Base-by-base conservation (phyloP, 805 yeast species). In the Lachancea cidri region DNA sequence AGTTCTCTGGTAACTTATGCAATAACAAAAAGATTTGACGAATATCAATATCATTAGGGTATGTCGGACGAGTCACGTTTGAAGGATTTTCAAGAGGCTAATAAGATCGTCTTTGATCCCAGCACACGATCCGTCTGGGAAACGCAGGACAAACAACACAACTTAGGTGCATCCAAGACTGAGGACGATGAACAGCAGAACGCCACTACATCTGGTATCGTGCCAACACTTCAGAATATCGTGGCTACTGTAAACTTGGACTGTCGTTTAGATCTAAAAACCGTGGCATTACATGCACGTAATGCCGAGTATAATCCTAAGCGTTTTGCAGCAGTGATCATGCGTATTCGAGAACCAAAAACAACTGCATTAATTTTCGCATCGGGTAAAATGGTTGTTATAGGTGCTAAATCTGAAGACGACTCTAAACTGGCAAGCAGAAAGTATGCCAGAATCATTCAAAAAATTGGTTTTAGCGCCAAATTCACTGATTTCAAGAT, bases 281-380 rank as follows among this genome's bases (percentile, higher is more conserved):
- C 98, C 15, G 94, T 93, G 60, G 98, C 98, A 1, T 72, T 93
- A 47, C 98, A 93, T 66, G 98, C 98, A 2, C 87, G 98, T 76
- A 93, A 93, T 67, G 98, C 98, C 27, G 98, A 93, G 65, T 93
- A 93, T 68, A 93, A 93, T 58, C 98, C 98, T 38, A 87, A 85
- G 63, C 95, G 98, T 72, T 93, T 93, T 71, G 98, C 98, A 11
- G 98, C 98, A 44, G 98, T 93, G 37, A 93, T 93, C 54, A 93
- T 93, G 98, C 86, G 98, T 74, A 93, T 93, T 54, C 79, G 98
- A 67, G 98, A 93, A 64, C 98, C 98, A 14, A 93, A 93, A 65
- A 93, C 98, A 1, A 93, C 98, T 2, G 98, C 98, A 0, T 73
- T 93, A 53, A 93, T 93, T 51, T 93, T 93, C 65, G 98, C 98